A percentile compares a stretch with the other conserved stretches of the same genome.
Conservation (phyloP, 1,139 yeast genomes). For the Diutina ranongensis region DNA sequence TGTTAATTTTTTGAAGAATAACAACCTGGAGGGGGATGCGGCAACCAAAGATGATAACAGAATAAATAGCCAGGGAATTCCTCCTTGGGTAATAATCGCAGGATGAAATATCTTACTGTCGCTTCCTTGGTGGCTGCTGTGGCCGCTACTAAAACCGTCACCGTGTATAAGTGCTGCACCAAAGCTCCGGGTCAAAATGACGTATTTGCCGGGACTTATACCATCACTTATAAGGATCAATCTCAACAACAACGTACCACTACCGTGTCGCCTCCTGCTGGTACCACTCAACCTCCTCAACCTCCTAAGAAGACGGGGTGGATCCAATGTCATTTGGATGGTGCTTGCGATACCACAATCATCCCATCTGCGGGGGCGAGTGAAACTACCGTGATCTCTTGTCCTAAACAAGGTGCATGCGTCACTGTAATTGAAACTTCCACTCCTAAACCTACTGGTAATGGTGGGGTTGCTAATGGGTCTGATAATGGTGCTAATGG, state of each 20-base stretch:
- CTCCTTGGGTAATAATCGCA: too few species aligned
- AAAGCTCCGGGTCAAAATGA: background rate
- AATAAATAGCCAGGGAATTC: too few species aligned
- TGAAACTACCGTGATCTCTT: slow-evolving; percentile 1
- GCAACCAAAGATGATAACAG: too few species aligned
- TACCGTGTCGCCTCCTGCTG: background rate
- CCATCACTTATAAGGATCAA: background rate
- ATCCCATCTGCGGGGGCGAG: background rate
- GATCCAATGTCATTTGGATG: background rate
- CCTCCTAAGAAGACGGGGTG: background rate
- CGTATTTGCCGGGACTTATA: background rate
- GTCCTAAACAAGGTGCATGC: slow-evolving; percentile 1
- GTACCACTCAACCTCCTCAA: background rate
- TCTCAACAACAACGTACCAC: background rate
- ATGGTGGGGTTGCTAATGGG: background rate
- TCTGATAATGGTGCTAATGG: too few species aligned
- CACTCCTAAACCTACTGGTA: background rate
- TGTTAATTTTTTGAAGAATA: too few species aligned
- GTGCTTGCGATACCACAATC: background rate
- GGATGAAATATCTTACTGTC: background rate
- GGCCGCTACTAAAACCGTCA: background rate
- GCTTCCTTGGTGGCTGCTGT: background rate
- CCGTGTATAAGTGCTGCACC: slow-evolving; percentile 5
- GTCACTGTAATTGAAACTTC: background rate
- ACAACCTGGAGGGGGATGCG: too few species aligned